Conservation (phyloP, 1,284 basidiomycete genomes). For the Cystobasidium sp. region DNA sequence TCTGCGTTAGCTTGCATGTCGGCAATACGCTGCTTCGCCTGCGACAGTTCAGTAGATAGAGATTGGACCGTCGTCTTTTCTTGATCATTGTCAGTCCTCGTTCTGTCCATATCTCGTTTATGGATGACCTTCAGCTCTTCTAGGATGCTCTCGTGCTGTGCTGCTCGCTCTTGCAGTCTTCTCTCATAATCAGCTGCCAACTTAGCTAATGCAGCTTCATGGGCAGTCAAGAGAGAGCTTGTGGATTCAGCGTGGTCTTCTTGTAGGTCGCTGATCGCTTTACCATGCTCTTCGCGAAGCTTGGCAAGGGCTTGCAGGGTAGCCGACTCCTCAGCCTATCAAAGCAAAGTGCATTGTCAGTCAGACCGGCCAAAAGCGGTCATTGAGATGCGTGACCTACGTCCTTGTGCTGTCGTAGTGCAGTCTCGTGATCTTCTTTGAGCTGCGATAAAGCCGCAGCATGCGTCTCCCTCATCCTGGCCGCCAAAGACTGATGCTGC, state of each 20-base stretch:
- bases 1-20: not conserved
- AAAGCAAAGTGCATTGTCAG: not conserved
- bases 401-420: conserved; percentile 6
- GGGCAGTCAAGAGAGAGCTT: too few species aligned
- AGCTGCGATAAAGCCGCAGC: conserved; percentile 5
- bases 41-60: not conserved
- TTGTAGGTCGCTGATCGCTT: too few species aligned
- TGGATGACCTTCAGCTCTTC: not conserved
- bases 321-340: too few species aligned
- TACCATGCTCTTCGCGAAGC: too few species aligned
- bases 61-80: too few species aligned
- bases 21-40: not conserved
- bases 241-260: too few species aligned
- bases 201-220: too few species aligned
- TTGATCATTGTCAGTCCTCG: too few species aligned
- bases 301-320: too few species aligned
- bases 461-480: conserved; percentile 23
- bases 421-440: conserved; percentile 1
- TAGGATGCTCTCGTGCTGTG: too few species aligned
- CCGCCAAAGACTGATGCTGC: conserved; percentile 3
- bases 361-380: not conserved
- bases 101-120: not conserved
- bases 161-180: too few species aligned
- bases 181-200: too few species aligned
- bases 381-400: not conserved